Base-by-base conservation (phyloP, 345 rosid species). In the Combretum micranthum region DNA sequence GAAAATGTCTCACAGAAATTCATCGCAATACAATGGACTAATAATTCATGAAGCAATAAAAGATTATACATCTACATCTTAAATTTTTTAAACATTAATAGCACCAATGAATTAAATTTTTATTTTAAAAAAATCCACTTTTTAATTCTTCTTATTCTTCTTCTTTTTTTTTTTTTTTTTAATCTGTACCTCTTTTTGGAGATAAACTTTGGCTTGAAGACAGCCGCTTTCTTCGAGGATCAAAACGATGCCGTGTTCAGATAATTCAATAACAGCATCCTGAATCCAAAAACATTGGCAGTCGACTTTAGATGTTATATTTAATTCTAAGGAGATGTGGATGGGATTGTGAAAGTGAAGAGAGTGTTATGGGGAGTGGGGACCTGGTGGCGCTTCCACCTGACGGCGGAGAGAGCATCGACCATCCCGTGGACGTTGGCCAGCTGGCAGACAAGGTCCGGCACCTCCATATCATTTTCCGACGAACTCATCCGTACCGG, bases 301-400 rank as follows among this genome's bases (percentile, higher is more conserved):
- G 6, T 32, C 9, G 9, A 32, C 39, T 32, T 11, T n/a, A n/a
- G n/a, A 32, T 32, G 10, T 32, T 11, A 32, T 7, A 7, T 19
- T 17, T 20, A 52, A 25, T 12, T 15, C 0, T 3, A 4, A 20
- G 26, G 37, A 54, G 32, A 48, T 4, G 39, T 32, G 39, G 39
- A 11, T 32, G 16, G 52, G 59, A 47, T 18, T 20, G 26, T 19
- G 26, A 39, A 13, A 17, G 47, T 49, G 26, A 43, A 45, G 42
- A 15, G 52, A 15, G 10, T 2, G 4, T 50, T 25, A 0, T 50
- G 20, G 42, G 49, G 17, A 0, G 20, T n/a, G 0, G 23, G 18
- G 50, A 88, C 96, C 86, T 89, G 99, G 39, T 85, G 82, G 67
- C 97, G 89, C 70, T 86, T 93, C 94, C 96, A 93, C 58, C 96